Evolutionary conservation across 768 basidiomycete genomes (phyloP).

Genomic region (Xerocomellus chrysenteron): DNA sequence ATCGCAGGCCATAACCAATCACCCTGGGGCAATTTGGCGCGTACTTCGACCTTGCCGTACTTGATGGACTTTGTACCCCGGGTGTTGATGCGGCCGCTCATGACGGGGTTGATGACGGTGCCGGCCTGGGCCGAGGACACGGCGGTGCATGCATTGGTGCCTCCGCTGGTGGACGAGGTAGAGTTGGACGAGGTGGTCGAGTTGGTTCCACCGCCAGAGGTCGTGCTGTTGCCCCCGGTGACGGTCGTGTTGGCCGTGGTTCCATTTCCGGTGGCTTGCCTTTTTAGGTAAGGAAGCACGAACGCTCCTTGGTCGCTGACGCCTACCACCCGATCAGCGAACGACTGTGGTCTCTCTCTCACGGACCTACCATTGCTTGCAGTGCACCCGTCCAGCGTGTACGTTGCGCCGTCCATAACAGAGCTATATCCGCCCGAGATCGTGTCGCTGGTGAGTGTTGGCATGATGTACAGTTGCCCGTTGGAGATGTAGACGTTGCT

Average conservation of each 20-base stretch:
- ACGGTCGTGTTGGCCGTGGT: background rate
- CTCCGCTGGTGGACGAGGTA: conserved; percentile 11
- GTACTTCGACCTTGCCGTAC: conserved; percentile 58
- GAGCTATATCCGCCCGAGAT: conserved; percentile 36
- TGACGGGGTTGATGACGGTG: conserved; percentile 50
- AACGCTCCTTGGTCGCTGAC: conserved; percentile 25
- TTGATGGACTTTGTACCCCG: conserved; percentile 46
- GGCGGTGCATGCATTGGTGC: conserved; percentile 40
- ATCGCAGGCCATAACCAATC: conserved; percentile 39
- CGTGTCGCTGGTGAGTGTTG: conserved; percentile 55
- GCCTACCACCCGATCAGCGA: conserved; percentile 7
- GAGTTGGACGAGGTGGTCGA: conserved; percentile 22
- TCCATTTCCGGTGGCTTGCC: conserved; percentile 21
- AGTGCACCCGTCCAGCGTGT: conserved; percentile 40
- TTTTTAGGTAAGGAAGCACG: conserved; percentile 21
- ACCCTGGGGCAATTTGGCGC: conserved; percentile 61
- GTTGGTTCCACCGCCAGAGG: conserved; percentile 16
- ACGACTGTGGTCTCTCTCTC: background rate
- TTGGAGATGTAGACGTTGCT: conserved; percentile 47
- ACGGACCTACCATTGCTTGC: conserved; percentile 10
- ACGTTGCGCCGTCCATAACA: conserved; percentile 41
- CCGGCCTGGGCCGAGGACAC: conserved; percentile 35
- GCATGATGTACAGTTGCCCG: conserved; percentile 55
- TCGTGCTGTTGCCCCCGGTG: conserved; percentile 3
- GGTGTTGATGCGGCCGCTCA: conserved; percentile 54